Percentiles rank a stretch among this genome's conserved stretches.
These are phyloP conservation scores for Xanthoceras sorbifolium DNA, from an alignment of 345 rosid genomes.

Conservation along the genomic window DNA sequence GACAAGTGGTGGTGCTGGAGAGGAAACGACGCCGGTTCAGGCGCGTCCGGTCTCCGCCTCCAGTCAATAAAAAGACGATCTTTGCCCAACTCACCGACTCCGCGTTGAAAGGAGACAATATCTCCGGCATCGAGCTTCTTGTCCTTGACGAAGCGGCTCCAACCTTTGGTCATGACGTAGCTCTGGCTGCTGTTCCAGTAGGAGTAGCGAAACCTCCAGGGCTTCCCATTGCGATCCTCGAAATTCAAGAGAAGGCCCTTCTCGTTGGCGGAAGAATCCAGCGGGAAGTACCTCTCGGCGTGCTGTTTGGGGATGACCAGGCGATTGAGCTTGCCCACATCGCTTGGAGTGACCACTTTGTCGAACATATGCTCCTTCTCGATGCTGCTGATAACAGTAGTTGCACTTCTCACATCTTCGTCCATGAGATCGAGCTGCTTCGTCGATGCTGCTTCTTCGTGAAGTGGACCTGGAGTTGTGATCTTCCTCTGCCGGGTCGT, in stretches of 20 bases:
- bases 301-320: slow-evolving; percentile 67
- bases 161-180: slow-evolving; percentile 83
- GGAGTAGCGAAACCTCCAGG: slow-evolving; percentile 73
- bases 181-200: slow-evolving; percentile 85
- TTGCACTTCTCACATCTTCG: slow-evolving; percentile 24
- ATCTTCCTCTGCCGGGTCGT: slow-evolving; percentile 30
- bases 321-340: slow-evolving; percentile 68
- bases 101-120: slow-evolving; percentile 69
- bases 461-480: slow-evolving; percentile 6
- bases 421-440: slow-evolving; percentile 22
- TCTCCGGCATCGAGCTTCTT: slow-evolving; percentile 81
- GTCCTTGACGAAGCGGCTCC: slow-evolving; percentile 85
- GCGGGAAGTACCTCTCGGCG: slow-evolving; percentile 83
- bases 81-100: slow-evolving; percentile 50
- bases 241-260: slow-evolving; percentile 73
- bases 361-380: slow-evolving; percentile 62
- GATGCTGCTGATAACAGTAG: slow-evolving; percentile 1
- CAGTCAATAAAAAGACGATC: slow-evolving; percentile 65
- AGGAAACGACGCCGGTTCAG: slow-evolving; percentile 11
- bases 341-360: slow-evolving; percentile 66
- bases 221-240: slow-evolving; percentile 65
- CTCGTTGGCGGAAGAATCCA: slow-evolving; percentile 67
- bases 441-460: slow-evolving; percentile 3
- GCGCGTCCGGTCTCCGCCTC: slow-evolving; percentile 59
- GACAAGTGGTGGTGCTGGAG: slow-evolving; percentile 38